Conservation (phyloP, 1,284 basidiomycete species). For the Papiliotrema flavescens region DNA sequence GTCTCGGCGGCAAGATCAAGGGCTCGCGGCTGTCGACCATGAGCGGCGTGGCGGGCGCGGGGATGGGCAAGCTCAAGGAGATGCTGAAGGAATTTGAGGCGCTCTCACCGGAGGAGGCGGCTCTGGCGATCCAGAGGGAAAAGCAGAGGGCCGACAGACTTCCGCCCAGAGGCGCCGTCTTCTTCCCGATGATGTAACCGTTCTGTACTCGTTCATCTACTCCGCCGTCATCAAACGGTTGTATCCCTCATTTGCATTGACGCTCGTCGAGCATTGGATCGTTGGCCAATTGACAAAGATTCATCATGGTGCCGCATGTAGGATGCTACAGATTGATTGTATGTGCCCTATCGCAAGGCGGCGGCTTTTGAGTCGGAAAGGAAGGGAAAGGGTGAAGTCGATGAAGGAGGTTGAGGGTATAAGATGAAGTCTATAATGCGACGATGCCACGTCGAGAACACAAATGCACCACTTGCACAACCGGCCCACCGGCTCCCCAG, state of each 20-base stretch:
- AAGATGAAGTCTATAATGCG: background rate
- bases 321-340: constrained; percentile 3
- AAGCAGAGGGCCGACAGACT: background rate
- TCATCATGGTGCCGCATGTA: background rate
- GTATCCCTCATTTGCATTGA: no score
- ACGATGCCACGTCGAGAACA: background rate
- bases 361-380: background rate
- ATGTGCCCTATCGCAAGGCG: background rate
- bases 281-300: background rate
- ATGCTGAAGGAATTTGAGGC: constrained; percentile 47
- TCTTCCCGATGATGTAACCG: background rate
- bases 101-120: constrained; percentile 15
- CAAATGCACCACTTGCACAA: background rate
- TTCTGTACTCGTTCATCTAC: background rate
- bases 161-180: background rate
- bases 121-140: constrained; percentile 4
- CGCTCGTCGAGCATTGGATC: no score
- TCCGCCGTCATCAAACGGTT: background rate
- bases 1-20: constrained; percentile 6
- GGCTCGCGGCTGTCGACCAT: constrained; percentile 34
- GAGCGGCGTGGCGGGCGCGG: constrained; percentile 42
- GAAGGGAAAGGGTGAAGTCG: background rate
- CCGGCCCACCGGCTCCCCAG: background rate
- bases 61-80: constrained; percentile 43
- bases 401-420: background rate